These are phyloP conservation scores for Cryptococcus sp. DNA, from an alignment of 1,284 basidiomycete genomes.

Conservation along the genomic window DNA sequence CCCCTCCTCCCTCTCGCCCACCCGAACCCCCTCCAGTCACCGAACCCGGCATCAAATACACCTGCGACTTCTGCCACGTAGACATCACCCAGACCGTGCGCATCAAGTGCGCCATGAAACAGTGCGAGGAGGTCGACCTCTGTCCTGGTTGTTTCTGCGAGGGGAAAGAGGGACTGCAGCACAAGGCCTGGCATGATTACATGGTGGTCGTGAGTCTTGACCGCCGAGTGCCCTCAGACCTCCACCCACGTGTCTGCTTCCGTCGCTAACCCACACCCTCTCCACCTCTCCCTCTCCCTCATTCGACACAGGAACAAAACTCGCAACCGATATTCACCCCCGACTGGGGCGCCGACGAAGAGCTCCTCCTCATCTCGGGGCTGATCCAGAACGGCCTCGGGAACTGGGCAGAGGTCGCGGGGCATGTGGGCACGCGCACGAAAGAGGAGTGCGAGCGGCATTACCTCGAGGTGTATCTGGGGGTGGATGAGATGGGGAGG, in stretches of 20 bases:
- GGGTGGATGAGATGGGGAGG: constrained; percentile 24
- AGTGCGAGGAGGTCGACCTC: constrained; percentile 79
- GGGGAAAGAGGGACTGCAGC: constrained; percentile 82
- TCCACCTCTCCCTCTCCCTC: background rate
- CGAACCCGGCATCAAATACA: constrained; percentile 49
- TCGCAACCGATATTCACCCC: constrained; percentile 92
- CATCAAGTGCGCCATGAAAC: constrained; percentile 81
- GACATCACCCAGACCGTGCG: constrained; percentile 75
- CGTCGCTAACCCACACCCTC: background rate
- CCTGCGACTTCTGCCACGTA: constrained; percentile 49
- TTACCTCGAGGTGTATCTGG: constrained; percentile 79
- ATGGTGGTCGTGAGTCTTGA: constrained; percentile 72
- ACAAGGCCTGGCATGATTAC: constrained; percentile 86
- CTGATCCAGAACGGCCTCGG: constrained; percentile 86
- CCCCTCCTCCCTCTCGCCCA: too few species aligned
- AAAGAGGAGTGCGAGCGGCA: constrained; percentile 93
- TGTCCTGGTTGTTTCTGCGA: constrained; percentile 87
- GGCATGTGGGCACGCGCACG: constrained; percentile 90
- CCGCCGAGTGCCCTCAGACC: background rate
- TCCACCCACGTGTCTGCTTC: constrained; percentile 1
- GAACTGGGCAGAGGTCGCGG: constrained; percentile 96
- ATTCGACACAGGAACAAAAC: constrained; percentile 71
- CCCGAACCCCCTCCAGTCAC: constrained; percentile 21
- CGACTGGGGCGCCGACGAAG: constrained; percentile 99
- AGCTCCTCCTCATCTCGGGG: constrained; percentile 86